Base-by-base conservation (phyloP, 2,329 filamentous ascomycete species). In the Hypomyces perniciosus region DNA sequence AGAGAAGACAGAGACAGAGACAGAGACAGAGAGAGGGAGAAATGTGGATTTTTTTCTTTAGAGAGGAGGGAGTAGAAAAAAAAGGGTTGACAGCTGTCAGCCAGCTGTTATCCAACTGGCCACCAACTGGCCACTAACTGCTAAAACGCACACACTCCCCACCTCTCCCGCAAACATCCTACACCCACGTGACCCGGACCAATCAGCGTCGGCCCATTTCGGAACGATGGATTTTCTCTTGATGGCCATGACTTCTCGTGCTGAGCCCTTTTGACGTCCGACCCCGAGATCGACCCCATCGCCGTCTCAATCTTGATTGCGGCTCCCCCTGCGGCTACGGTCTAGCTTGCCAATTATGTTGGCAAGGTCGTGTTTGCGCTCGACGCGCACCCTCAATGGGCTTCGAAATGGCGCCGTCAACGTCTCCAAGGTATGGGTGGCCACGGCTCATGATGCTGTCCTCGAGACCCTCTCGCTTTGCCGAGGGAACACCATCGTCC, bases 361-460 rank as follows among this genome's bases (percentile, higher is more conserved):
- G 82, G 87, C 89, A 78, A 88, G 90, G 81, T 90, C 90, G 76
- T 84, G 84, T 77, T 77, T 95, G 81, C 90, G 90, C 80, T 84
- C 88, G 72, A 81, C 87, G 83, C 90, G 90, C 83, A 81, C 86
- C 68, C 80, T 90, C 79, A 86, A 85, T 78, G 79, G 84, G 73
- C 81, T 85, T 67, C 79, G 84, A 77, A 86, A 86, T 78, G 80
- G 81, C 73, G 78, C 84, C 70, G 78, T 83, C 71, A 81, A 82
- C 70, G 75, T 85, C 66, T 77, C 84, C 68, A 88, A 85, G 85
- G 90, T 89, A 84, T 20, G 20, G 20, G 20, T 20, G 80, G 84
- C 57, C 62, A 65, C 61, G 64, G 63, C 56, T 59, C 51, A 45
- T 45, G 41, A 46, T 38, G 8, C 45, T 49, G 64, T 59, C 60